Evolutionary conservation across 2,329 filamentous ascomycete species (phyloP), one percentile per base, ranked within the genome.

Genomic region (Monosporascus sp.): DNA sequence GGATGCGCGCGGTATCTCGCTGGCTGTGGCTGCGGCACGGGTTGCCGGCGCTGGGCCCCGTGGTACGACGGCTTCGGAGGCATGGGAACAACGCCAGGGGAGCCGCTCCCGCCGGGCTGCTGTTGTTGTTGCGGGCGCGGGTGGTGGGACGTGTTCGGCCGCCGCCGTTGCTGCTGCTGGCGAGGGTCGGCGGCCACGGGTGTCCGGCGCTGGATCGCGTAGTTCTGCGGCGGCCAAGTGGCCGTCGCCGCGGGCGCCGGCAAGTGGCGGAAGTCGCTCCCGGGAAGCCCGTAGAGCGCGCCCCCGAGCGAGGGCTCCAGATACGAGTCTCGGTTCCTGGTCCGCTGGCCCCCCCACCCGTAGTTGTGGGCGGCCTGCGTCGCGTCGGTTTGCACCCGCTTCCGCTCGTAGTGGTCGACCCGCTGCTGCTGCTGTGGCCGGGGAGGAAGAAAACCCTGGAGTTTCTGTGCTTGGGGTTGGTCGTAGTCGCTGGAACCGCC

Each of bases 351-450:
- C 2, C 55, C 54, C 59, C 60, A 65, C 22, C 60, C 60, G 50
- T 65, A 62, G 4, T 50, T 49, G 14, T 49, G 48, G 3, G 60
- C 60, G 3, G 63, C 60, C 5, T 48, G 51, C 1, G 55, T 56
- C 14, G 62, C 60, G 24, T 53, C 43, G 7, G 27, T 46, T 46
- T 60, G 55, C 9, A 55, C 54, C 41, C 51, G 49, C 11, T 43
- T 31, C 45, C 58, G 60, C 38, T 57, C 53, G 27, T 18, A 11
- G 37, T 18, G 11, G 35, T 51, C 53, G 22, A 17, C 22, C 20
- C 20, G 22, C 14, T 18, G 41, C 41, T 44, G 43, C 11, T 25
- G 43, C 11, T 27, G 43, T 24, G 22, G 43, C 7, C 5, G 8
- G 7, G 41, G 9, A 46, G 5, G 24, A 7, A 24, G 41, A 44